These are phyloP conservation scores for Sclerotinia borealis DNA, from an alignment of 2,329 filamentous ascomycete genomes.

Conservation along the genomic window DNA sequence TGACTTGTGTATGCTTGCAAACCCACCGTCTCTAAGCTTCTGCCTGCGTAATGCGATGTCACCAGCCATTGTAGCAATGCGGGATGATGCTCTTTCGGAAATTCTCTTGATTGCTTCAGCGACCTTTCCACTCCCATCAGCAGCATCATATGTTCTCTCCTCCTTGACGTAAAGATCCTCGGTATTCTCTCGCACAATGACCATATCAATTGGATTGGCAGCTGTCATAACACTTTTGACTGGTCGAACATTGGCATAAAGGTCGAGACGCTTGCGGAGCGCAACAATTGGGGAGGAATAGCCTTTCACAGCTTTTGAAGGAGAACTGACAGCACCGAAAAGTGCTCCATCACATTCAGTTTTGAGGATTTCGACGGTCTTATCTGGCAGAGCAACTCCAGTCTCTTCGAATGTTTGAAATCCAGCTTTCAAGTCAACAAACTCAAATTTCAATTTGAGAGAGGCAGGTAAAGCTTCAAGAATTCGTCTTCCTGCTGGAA, in stretches of 20 bases:
- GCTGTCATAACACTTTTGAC: constrained; percentile 75
- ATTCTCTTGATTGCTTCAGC: constrained; percentile 98
- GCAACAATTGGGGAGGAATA: constrained; percentile 89
- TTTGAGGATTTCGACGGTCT: constrained; percentile 83
- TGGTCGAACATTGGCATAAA: constrained; percentile 95
- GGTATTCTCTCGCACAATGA: constrained; percentile 98
- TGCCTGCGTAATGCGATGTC: constrained; percentile 88
- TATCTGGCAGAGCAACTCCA: constrained; percentile 80
- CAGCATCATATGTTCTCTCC: constrained; percentile 73
- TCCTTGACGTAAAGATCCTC: constrained; percentile 92
- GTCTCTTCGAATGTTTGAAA: constrained; percentile 91
- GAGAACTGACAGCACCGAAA: constrained; percentile 93
- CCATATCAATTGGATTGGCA: constrained; percentile 67
- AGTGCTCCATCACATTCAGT: constrained; percentile 91
- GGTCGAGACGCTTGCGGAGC: constrained; percentile 86
- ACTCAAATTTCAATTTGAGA: constrained; percentile 88
- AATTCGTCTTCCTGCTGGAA: constrained; percentile 84
- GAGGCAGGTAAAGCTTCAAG: constrained; percentile 90
- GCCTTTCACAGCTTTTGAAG: constrained; percentile 80
- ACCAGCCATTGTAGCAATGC: constrained; percentile 89
- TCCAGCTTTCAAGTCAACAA: constrained; percentile 86
- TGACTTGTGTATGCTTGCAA: constrained; percentile 54
- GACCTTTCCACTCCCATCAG: constrained; percentile 67
- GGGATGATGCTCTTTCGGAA: constrained; percentile 72
- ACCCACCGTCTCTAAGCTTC: constrained; percentile 60